Evolutionary conservation across 805 yeast genomes (phyloP), one percentile per base, ranked within the genome.

Genomic region (Ogataea pignaliae): DNA sequence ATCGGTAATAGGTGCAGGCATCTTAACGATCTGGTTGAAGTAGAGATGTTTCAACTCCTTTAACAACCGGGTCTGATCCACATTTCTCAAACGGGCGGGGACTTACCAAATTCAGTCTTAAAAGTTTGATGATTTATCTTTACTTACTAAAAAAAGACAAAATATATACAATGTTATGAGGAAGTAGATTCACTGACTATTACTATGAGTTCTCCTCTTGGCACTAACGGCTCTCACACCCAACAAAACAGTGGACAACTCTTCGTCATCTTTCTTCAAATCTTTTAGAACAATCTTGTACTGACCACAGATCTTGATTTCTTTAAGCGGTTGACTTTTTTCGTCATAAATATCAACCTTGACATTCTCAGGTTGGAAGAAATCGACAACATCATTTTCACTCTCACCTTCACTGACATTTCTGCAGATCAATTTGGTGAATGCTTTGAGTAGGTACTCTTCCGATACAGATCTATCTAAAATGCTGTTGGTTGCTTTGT

Each of bases 251-350:
- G 47, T 31, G 31, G 41, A 45, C 8, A 53, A 35, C 33, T 46
- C 52, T 17, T 52, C 47, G 3, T 45, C 54, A 16, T 53, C 45
- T 18, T 57, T 49, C 40, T 48, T 43, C n/a, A 46, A 16, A 30
- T 50, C 54, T 3, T 37, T 30, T 12, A 61, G 36, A 6, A 50
- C 39, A 2, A 52, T 50, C 12, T 44, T 42, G 42, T 59, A 63
- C n/a, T 41, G 41, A 29, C 66, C 67, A 5, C 51, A 31, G 14
- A 42, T 36, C 1, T 38, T 35, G 29, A 63, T 53, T 14, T 39
- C 18, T 10, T 51, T 53, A 14, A 57, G 14, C 2, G 36, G 17
- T 16, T 47, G 45, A 14, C 47, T 57, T 7, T 44, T 39, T 28
- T 50, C 46, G 33, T 45, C 39, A 15, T 41, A 41, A 15, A 60